A percentile compares a stretch with the other conserved stretches of the same genome.
phyloP scores from a whole-genome alignment of 805 yeast species.

The Candida vartiovaarae region DNA sequence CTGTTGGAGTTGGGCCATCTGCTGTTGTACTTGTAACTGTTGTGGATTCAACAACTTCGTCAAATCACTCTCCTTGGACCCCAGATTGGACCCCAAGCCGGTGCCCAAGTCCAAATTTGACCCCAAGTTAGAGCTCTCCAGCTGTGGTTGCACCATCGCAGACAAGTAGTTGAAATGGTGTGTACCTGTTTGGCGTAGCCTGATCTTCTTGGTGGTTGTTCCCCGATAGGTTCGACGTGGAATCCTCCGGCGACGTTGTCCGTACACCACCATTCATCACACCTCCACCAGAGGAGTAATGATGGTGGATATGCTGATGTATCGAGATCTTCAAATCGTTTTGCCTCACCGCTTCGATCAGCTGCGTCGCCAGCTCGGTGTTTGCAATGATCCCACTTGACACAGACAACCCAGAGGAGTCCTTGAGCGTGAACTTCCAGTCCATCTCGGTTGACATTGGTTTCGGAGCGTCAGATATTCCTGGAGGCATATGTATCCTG shows the following conservation, averaged over 20 bases:
- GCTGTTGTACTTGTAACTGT: not conserved
- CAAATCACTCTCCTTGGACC: not conserved
- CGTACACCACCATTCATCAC: conserved; percentile 23
- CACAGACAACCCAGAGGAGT: conserved; percentile 38
- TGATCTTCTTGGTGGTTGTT: conserved; percentile 10
- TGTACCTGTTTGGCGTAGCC: conserved; percentile 47
- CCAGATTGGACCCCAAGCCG: conserved; percentile 32
- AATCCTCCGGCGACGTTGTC: conserved; percentile 19
- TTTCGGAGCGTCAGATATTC: conserved; percentile 14
- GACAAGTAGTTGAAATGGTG: conserved; percentile 74
- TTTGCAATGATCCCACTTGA: conserved; percentile 45
- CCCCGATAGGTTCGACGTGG: conserved; percentile 18
- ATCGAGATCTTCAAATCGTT: conserved; percentile 56
- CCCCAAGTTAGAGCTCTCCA: conserved; percentile 46
- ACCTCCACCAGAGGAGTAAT: conserved; percentile 34
- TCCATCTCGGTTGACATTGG: conserved; percentile 36
- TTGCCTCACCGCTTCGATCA: conserved; percentile 54
- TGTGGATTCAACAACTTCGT: not conserved
- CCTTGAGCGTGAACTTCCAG: conserved; percentile 54
- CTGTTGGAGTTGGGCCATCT: not conserved
- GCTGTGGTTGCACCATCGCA: conserved; percentile 65
- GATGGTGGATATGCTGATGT: conserved; percentile 84
- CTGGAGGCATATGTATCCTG: not conserved
- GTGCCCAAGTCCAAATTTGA: conserved; percentile 36
- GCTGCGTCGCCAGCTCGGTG: conserved; percentile 46